Conservation (phyloP, 805 yeast genomes). For the Nakazawaea holstii region DNA sequence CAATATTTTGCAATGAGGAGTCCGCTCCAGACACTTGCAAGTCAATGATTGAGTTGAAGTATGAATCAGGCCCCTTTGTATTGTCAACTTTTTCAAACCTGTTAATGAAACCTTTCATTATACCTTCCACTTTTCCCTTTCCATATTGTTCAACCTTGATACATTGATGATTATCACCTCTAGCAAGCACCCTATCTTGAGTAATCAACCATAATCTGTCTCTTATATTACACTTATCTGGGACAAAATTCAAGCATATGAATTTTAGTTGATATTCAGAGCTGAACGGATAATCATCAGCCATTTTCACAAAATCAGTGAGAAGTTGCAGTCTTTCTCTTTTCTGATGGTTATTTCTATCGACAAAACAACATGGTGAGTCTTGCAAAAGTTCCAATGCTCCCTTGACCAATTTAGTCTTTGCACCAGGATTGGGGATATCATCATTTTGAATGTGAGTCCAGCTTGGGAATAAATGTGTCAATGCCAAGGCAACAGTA, state of each 20-base stretch:
- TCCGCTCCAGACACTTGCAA: constrained; percentile 37
- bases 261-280: constrained; percentile 39
- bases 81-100: constrained; percentile 60
- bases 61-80: constrained; percentile 48
- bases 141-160: constrained; percentile 51
- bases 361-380: constrained; percentile 57
- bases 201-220: constrained; percentile 47
- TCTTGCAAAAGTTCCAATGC: constrained; percentile 37
- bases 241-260: constrained; percentile 66
- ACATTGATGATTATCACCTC: constrained; percentile 90
- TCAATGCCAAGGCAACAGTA: constrained; percentile 62
- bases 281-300: constrained; percentile 34
- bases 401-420: constrained; percentile 40
- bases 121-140: constrained; percentile 42
- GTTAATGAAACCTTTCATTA: constrained; percentile 70
- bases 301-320: constrained; percentile 39
- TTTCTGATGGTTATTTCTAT: constrained; percentile 74
- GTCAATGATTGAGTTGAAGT: constrained; percentile 62
- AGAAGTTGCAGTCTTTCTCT: constrained; percentile 68
- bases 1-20: constrained; percentile 48
- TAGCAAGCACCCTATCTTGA: constrained; percentile 44
- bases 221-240: constrained; percentile 17
- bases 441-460: constrained; percentile 82
- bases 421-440: constrained; percentile 38
- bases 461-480: constrained; percentile 54